These are phyloP conservation scores for Dryadomyces quercivorus DNA, from an alignment of 2,329 filamentous ascomycete species.

Conservation along the genomic window DNA sequence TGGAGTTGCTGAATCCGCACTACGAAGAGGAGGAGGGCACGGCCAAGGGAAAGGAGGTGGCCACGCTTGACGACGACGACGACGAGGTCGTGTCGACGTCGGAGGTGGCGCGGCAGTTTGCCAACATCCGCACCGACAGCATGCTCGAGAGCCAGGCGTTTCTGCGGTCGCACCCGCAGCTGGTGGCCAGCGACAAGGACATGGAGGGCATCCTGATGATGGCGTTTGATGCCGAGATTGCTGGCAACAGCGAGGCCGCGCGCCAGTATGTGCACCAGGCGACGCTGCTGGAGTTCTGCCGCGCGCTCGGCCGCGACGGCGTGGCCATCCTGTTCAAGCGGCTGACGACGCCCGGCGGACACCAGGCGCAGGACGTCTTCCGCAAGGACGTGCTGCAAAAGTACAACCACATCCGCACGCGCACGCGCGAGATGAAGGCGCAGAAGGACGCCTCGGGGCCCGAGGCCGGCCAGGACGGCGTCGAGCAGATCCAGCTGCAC, in stretches of 20 bases:
- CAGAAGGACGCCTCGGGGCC: constrained; percentile 22
- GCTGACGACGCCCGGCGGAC: constrained; percentile 76
- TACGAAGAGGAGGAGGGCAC: constrained; percentile 19
- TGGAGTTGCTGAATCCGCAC: constrained; percentile 69
- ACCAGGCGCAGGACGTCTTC: constrained; percentile 86
- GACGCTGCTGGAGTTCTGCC: constrained; percentile 86
- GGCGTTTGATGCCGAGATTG: constrained; percentile 79
- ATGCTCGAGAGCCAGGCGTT: constrained; percentile 65
- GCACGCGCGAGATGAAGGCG: constrained; percentile 58
- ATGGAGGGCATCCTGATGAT: constrained; percentile 78
- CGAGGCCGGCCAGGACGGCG: constrained; percentile 41
- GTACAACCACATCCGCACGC: constrained; percentile 67
- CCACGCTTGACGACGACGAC: constrained; percentile 29
- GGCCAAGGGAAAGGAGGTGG: constrained; percentile 13
- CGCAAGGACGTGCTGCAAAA: constrained; percentile 85
- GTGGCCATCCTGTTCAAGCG: constrained; percentile 92
- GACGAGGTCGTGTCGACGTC: constrained; percentile 68
- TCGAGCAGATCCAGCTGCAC: constrained; percentile 96
- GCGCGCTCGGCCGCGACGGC: constrained; percentile 76
- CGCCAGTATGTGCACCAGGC: constrained; percentile 88
- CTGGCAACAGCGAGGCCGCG: constrained; percentile 62
- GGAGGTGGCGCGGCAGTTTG: constrained; percentile 67
- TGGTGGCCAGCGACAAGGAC: constrained; percentile 47
- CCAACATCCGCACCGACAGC: constrained; percentile 62
- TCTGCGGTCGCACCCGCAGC: constrained; percentile 63